phyloP scores from a whole-genome alignment of 495 filamentous ascomycete genomes.

The Neohortaea acidophila region DNA sequence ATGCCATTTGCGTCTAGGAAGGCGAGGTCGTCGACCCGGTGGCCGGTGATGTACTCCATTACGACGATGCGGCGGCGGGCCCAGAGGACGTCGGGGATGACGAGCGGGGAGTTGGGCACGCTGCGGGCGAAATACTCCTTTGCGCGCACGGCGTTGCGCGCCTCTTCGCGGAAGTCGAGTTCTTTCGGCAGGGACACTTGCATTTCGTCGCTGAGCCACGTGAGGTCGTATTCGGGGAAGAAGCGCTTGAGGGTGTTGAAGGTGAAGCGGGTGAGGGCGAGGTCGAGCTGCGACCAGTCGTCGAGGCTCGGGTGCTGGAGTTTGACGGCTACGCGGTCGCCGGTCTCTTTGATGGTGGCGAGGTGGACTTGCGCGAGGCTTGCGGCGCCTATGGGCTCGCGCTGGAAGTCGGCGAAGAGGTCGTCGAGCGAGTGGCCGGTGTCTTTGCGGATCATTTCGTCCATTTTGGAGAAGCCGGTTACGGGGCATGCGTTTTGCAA shows the following conservation, averaged over 20 bases:
- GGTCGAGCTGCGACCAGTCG: constrained; percentile 82
- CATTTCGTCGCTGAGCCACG: constrained; percentile 91
- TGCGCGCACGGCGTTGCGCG: constrained; percentile 63
- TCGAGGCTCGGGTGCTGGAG: constrained; percentile 84
- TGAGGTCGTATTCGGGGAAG: constrained; percentile 94
- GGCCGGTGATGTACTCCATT: constrained; percentile 85
- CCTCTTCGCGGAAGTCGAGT: constrained; percentile 78
- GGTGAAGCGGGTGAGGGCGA: constrained; percentile 72
- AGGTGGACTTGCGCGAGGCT: constrained; percentile 90
- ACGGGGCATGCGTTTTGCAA: constrained; percentile 93
- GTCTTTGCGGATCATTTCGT: constrained; percentile 69
- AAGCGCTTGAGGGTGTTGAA: constrained; percentile 80
- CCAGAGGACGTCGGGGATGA: constrained; percentile 87
- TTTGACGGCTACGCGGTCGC: constrained; percentile 91
- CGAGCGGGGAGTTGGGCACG: constrained; percentile 56
- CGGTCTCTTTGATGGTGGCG: constrained; percentile 69
- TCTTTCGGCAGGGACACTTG: constrained; percentile 80
- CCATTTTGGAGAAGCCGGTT: constrained; percentile 77
- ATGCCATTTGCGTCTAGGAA: constrained; percentile 77
- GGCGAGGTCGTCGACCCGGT: constrained; percentile 74
- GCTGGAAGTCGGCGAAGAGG: constrained; percentile 70
- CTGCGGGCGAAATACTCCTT: constrained; percentile 61
- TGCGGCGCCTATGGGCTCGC: constrained; percentile 72
- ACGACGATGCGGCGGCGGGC: constrained; percentile 78
- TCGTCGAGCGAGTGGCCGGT: constrained; percentile 67